Evolutionary conservation across 2,329 filamentous ascomycete species (phyloP).

Genomic region (Stagonosporopsis chrysanthemi): DNA sequence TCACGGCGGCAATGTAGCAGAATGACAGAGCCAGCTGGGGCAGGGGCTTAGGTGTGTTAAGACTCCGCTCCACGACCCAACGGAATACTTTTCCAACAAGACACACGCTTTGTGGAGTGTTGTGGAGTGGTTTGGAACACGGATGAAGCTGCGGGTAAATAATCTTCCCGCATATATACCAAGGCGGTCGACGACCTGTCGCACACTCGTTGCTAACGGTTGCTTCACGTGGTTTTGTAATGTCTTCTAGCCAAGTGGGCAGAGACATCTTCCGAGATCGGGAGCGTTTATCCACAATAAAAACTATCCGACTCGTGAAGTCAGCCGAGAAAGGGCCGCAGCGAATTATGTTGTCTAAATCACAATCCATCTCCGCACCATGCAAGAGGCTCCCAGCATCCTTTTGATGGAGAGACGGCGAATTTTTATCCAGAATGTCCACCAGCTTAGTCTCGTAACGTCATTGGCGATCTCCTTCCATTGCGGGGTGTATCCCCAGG

Average conservation of each 20-base stretch:
- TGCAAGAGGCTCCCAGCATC: conserved; percentile 4
- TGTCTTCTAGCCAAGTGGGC: conserved; percentile 8
- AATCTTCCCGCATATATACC: conserved; percentile 13
- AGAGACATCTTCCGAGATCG: conserved; percentile 24
- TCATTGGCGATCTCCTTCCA: conserved; percentile 8
- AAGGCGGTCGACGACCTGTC: conserved; percentile 1
- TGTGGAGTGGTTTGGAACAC: conserved; percentile 11
- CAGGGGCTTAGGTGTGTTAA: conserved; percentile 1
- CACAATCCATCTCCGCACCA: conserved; percentile 10
- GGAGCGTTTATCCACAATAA: conserved; percentile 14
- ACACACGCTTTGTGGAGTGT: conserved; percentile 17
- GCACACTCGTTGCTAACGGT: conserved; percentile 7
- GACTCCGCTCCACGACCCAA: conserved; percentile 2
- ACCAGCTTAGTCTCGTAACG: conserved; percentile 1
- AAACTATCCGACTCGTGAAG: conserved; percentile 5
- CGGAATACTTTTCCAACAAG: conserved; percentile 17
- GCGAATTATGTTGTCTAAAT: conserved; percentile 3
- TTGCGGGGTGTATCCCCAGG: conserved; percentile 18
- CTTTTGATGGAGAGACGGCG: background rate
- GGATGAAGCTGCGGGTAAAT: conserved; percentile 9
- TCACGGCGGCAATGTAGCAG: conserved; percentile 4
- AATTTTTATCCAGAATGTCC: conserved; percentile 15
- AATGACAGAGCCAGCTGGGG: conserved; percentile 1
- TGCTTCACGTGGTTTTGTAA: conserved; percentile 12
- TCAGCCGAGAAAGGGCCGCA: conserved; percentile 1